A percentile compares a stretch with the other conserved stretches of the same genome.
Conservation (phyloP, 768 basidiomycete genomes). For the Terana coerulea region DNA sequence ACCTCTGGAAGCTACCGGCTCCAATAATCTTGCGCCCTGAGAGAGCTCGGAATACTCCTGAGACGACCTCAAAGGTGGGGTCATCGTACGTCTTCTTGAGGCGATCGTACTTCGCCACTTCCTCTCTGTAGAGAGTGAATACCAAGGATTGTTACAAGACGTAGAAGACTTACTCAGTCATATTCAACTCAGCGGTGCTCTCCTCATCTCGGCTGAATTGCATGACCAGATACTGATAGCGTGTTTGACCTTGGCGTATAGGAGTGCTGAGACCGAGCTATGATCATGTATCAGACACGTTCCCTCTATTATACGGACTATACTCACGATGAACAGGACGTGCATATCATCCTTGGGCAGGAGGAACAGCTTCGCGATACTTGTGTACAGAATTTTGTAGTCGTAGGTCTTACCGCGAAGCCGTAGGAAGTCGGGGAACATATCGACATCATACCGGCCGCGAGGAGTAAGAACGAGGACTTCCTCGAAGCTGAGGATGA, state of each 20-base stretch:
- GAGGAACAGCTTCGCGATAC: constrained; percentile 85
- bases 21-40: constrained; percentile 90
- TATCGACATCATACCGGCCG: constrained; percentile 96
- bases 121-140: constrained; percentile 47
- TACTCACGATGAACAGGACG: constrained; percentile 86
- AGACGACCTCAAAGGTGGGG: constrained; percentile 93
- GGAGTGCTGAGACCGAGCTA: constrained; percentile 90
- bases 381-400: constrained; percentile 91
- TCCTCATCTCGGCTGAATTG: constrained; percentile 97
- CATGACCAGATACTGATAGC: constrained; percentile 97
- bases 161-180: constrained; percentile 68
- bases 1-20: constrained; percentile 84
- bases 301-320: background rate
- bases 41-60: constrained; percentile 87
- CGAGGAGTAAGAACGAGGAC: constrained; percentile 93
- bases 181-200: constrained; percentile 91
- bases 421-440: constrained; percentile 93
- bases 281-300: too few species aligned
- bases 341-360: constrained; percentile 97
- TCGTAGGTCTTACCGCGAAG: constrained; percentile 99
- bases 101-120: constrained; percentile 72
- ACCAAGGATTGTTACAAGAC: constrained; percentile 1
- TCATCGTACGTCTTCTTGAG: constrained; percentile 94
- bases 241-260: constrained; percentile 95
- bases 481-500: constrained; percentile 93